Conservation (phyloP, 805 yeast genomes). For the Ogataea pini region DNA sequence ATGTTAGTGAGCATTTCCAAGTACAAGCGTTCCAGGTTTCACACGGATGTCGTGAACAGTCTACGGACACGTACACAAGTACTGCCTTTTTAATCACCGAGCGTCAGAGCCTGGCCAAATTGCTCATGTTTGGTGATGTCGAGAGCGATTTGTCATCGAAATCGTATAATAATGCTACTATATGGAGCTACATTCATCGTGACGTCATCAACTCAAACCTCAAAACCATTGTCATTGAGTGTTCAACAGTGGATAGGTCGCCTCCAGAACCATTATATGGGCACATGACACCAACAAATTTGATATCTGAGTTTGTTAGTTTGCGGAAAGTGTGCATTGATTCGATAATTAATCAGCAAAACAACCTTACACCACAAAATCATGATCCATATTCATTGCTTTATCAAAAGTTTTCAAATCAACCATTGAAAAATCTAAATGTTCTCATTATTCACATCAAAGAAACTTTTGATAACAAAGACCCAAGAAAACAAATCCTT, state of each 20-base stretch:
- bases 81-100: conserved; percentile 60
- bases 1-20: conserved; percentile 38
- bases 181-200: conserved; percentile 62
- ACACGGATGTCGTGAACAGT: conserved; percentile 33
- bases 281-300: conserved; percentile 69
- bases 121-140: conserved; percentile 81
- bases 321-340: conserved; percentile 31
- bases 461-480: conserved; percentile 40
- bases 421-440: conserved; percentile 45
- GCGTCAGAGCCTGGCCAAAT: conserved; percentile 30
- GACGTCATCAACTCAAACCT: conserved; percentile 43
- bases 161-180: conserved; percentile 36
- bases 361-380: not conserved
- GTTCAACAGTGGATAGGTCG: conserved; percentile 58
- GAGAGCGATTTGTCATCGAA: conserved; percentile 63
- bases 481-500: conserved; percentile 61
- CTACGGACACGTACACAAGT: conserved; percentile 40
- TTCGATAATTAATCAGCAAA: not conserved
- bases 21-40: conserved; percentile 44
- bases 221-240: conserved; percentile 68
- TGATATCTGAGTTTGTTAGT: conserved; percentile 55
- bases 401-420: conserved; percentile 21
- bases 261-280: conserved; percentile 63
- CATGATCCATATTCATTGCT: not conserved
- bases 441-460: conserved; percentile 57